Conservation (phyloP, 306 rosid species). For the Sophora flavescens region DNA sequence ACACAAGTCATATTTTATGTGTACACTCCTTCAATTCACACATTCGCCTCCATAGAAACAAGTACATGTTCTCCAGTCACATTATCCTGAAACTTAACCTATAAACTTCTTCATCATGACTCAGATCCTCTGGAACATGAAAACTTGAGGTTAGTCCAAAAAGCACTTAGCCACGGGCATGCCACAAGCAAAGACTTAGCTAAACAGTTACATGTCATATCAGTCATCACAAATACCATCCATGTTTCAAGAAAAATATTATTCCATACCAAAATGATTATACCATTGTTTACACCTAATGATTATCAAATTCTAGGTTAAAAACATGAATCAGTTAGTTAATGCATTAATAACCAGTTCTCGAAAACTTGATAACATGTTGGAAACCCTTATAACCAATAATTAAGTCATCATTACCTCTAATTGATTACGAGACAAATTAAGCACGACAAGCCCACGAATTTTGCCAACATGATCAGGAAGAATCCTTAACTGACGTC, state of each 20-base stretch:
- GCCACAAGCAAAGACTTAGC: background rate
- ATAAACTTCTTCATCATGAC: constrained; percentile 3
- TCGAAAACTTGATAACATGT: too few species aligned
- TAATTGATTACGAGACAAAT: constrained; percentile 58
- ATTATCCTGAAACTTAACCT: background rate
- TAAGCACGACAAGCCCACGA: constrained; percentile 44
- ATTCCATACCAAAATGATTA: too few species aligned
- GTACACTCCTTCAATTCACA: constrained; percentile 9
- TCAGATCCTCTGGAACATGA: background rate
- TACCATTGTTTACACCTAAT: too few species aligned
- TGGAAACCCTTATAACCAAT: too few species aligned
- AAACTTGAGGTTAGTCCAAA: background rate
- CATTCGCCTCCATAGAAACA: background rate
- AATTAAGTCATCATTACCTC: too few species aligned
- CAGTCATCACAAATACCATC: background rate
- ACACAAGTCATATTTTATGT: background rate
- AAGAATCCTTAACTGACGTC: constrained; percentile 49
- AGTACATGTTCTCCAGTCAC: background rate
- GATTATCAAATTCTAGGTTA: too few species aligned
- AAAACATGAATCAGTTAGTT: too few species aligned
- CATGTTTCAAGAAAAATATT: too few species aligned
- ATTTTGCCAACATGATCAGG: constrained; percentile 60
- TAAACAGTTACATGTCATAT: background rate
- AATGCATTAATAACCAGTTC: too few species aligned
- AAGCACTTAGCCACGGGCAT: background rate